These are phyloP conservation scores for Hypoxylon cercidicola DNA, from an alignment of 495 filamentous ascomycete species.

Conservation along the genomic window DNA sequence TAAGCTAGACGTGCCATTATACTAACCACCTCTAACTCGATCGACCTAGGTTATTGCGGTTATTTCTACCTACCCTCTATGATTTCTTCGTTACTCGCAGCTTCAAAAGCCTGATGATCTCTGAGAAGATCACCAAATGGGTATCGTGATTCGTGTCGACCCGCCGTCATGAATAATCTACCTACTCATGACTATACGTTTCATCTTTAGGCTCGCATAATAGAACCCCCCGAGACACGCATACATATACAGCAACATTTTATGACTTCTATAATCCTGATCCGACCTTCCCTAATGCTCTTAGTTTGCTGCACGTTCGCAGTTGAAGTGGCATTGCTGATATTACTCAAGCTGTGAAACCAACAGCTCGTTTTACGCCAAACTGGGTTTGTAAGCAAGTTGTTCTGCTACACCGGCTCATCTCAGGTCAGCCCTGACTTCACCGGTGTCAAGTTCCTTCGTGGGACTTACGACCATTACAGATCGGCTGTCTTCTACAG, in stretches of 20 bases:
- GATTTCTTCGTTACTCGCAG: neutral
- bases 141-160: too few relatives aligned
- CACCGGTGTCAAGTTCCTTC: too few relatives aligned
- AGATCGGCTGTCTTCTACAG: too few relatives aligned
- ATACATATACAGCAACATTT: neutral
- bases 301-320: neutral
- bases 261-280: neutral
- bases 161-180: neutral
- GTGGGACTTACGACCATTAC: too few relatives aligned
- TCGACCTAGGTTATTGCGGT: neutral
- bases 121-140: neutral
- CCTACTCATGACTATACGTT: too few relatives aligned
- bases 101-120: neutral
- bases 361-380: neutral
- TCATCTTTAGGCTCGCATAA: neutral
- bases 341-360: slow-evolving; percentile 1
- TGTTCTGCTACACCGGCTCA: neutral
- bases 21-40: neutral
- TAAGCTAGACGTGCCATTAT: neutral
- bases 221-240: neutral
- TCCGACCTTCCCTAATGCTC: neutral
- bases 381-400: neutral
- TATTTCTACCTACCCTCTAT: neutral
- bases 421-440: neutral
- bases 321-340: neutral